phyloP scores from a whole-genome alignment of 352 stramenopile genomes.

The Phytopythium chamaehyphon region DNA sequence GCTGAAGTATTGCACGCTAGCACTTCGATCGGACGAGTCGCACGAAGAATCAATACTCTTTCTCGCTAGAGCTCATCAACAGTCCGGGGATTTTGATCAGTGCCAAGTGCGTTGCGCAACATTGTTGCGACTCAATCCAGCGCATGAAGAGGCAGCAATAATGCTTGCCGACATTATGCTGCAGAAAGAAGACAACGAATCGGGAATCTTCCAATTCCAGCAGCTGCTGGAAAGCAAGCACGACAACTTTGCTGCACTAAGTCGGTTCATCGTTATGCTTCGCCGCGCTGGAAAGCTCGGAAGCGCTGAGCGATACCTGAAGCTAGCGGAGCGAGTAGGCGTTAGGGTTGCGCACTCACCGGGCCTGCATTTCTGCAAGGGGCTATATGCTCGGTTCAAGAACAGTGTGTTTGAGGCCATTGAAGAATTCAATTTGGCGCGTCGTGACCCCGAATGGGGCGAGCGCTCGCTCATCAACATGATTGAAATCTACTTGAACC shows the following conservation, averaged over 20 bases:
- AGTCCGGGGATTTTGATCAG: slow-evolving; percentile 76
- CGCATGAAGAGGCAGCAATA: slow-evolving; percentile 84
- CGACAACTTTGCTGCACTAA: slow-evolving; percentile 88
- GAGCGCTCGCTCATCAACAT: slow-evolving; percentile 87
- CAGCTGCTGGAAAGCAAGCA: slow-evolving; percentile 87
- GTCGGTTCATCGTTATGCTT: slow-evolving; percentile 86
- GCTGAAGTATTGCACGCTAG: slow-evolving; percentile 77
- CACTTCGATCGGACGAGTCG: slow-evolving; percentile 66
- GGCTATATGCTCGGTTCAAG: slow-evolving; percentile 84
- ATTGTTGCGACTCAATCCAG: slow-evolving; percentile 72
- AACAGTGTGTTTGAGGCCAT: slow-evolving; percentile 92
- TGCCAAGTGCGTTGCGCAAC: slow-evolving; percentile 85
- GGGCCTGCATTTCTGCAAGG: slow-evolving; percentile 90
- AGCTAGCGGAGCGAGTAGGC: slow-evolving; percentile 71
- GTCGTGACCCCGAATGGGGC: slow-evolving; percentile 88
- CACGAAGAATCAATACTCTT: slow-evolving; percentile 86
- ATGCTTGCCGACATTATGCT: slow-evolving; percentile 91
- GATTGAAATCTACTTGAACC: slow-evolving; percentile 94
- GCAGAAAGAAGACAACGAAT: slow-evolving; percentile 85
- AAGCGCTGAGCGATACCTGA: slow-evolving; percentile 60
- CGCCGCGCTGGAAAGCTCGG: slow-evolving; percentile 81
- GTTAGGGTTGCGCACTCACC: slow-evolving; percentile 72
- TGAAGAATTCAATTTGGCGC: slow-evolving; percentile 86
- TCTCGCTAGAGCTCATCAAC: slow-evolving; percentile 67
- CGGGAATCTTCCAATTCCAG: slow-evolving; percentile 87